Evolutionary conservation across 192 early-diverging fungal genomes (phyloP), one percentile per base, ranked within the genome.

Genomic region (Entomortierella chlamydospora): DNA sequence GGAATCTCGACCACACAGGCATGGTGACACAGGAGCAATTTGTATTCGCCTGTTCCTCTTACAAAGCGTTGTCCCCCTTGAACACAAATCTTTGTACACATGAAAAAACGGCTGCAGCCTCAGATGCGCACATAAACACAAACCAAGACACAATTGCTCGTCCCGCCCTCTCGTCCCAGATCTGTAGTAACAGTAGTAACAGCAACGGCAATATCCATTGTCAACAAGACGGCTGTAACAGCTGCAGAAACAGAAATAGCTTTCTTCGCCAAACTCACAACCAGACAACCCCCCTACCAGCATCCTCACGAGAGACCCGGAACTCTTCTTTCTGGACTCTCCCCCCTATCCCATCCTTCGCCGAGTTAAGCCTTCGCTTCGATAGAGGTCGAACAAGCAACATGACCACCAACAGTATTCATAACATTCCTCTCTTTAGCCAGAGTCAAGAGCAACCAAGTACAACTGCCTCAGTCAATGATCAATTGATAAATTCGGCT

Each of bases 331-430:
- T 64, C 17, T 79, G 76, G 76, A 45, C 54, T 49, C 63, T 79
- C 10, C 76, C 76, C 37, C 68, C 68, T 10, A 79, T 70, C 51
- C 68, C 76, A 0, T 39, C 53, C 52, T 79, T 79, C 31, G 20
- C 68, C 4, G 68, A 70, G 13, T 57, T 70, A 28, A 57, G 57
- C 20, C 33, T 70, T 9, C 53, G 50, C 33, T 55, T 79, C 26
- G 76, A 70, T 23, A 70, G 37, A 31, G 64, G 62, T 30, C 52
- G 61, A 2, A 59, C 61, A 25, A 69, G 34, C 34, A 69, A 43
- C 41, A n/a, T n/a, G n/a, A n/a, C n/a, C n/a, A n/a, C n/a, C n/a
- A 15, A 28, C 28, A 61, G 60, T 22, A 47, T 47, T 17, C 45
- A 15, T n/a, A n/a, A n/a, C n/a, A n/a, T n/a, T n/a, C n/a, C n/a